Percentiles rank a stretch among this genome's conserved stretches.
Evolutionary conservation across 2,329 filamentous ascomycete species (phyloP).

Genomic region (Beauveria pseudobassiana): DNA sequence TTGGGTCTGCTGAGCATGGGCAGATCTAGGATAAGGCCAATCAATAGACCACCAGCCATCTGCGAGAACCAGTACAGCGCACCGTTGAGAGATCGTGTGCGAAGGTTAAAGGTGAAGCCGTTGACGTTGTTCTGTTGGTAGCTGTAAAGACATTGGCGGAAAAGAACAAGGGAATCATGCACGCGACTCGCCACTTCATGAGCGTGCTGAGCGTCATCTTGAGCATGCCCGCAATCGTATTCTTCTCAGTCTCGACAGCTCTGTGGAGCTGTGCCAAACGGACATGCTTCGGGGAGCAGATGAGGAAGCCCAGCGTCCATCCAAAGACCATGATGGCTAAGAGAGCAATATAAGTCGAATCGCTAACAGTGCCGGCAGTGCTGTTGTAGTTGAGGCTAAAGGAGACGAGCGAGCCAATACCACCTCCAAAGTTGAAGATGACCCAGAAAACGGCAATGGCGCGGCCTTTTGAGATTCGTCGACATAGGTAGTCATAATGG

Average conservation of each 20-base stretch:
- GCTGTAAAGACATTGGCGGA: constrained; percentile 47
- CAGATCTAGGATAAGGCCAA: constrained; percentile 38
- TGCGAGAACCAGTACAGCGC: constrained; percentile 49
- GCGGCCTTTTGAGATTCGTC: constrained; percentile 32
- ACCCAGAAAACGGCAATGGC: constrained; percentile 37
- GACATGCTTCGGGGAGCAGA: constrained; percentile 39
- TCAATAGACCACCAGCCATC: constrained; percentile 44
- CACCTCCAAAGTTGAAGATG: constrained; percentile 38
- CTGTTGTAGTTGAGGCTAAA: constrained; percentile 37
- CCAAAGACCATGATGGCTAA: constrained; percentile 42
- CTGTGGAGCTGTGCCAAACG: constrained; percentile 28
- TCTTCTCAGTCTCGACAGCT: constrained; percentile 31
- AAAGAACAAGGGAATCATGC: constrained; percentile 47
- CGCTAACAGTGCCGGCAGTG: constrained; percentile 34
- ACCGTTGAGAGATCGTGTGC: constrained; percentile 47
- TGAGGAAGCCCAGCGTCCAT: constrained; percentile 38
- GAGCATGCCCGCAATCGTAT: constrained; percentile 27
- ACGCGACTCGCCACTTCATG: constrained; percentile 37
- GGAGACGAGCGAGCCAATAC: constrained; percentile 34
- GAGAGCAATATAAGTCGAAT: constrained; percentile 43
- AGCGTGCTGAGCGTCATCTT: constrained; percentile 30
- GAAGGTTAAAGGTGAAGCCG: constrained; percentile 45
- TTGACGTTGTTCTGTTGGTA: constrained; percentile 52
- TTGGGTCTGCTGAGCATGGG: constrained; percentile 33
- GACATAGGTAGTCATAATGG: constrained; percentile 41